Percentiles rank a stretch among this genome's conserved stretches.
Conservation (phyloP, 2,329 filamentous ascomycete genomes). For the Penicillium frequentans region DNA sequence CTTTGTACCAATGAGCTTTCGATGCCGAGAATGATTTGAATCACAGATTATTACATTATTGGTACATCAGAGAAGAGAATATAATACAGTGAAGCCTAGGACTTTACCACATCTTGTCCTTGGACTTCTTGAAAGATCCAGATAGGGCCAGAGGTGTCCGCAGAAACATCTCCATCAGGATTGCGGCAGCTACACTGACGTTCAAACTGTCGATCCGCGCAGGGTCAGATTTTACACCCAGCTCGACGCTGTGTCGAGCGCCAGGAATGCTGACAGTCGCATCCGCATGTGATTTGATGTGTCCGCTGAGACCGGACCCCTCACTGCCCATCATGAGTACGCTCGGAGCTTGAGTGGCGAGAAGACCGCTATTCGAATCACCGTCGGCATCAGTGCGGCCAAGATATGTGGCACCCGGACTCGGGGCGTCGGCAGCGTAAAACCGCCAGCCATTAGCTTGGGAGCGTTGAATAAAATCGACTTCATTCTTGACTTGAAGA, state of each 20-base stretch:
- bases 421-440: conserved; percentile 67
- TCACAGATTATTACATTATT: not conserved
- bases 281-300: conserved; percentile 67
- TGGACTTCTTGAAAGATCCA: conserved; percentile 19
- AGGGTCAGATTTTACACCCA: conserved; percentile 34
- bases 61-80: not conserved
- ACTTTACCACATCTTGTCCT: conserved; percentile 18
- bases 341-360: conserved; percentile 61
- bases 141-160: conserved; percentile 32
- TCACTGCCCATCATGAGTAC: conserved; percentile 83
- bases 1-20: not conserved
- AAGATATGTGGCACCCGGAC: conserved; percentile 25
- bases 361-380: conserved; percentile 47
- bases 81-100: not conserved
- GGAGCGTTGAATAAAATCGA: conserved; percentile 69
- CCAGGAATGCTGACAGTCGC: conserved; percentile 62
- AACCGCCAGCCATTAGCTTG: conserved; percentile 75
- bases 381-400: conserved; percentile 13
- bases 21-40: not conserved
- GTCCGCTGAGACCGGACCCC: conserved; percentile 68
- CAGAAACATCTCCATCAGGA: conserved; percentile 57
- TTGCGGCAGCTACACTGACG: conserved; percentile 80
- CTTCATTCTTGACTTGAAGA: conserved; percentile 67
- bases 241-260: conserved; percentile 45
- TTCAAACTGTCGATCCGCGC: conserved; percentile 83